Evolutionary conservation across 805 yeast species (phyloP), one percentile per base, ranked within the genome.

Genomic region (Cyberlindnera mrakii): DNA sequence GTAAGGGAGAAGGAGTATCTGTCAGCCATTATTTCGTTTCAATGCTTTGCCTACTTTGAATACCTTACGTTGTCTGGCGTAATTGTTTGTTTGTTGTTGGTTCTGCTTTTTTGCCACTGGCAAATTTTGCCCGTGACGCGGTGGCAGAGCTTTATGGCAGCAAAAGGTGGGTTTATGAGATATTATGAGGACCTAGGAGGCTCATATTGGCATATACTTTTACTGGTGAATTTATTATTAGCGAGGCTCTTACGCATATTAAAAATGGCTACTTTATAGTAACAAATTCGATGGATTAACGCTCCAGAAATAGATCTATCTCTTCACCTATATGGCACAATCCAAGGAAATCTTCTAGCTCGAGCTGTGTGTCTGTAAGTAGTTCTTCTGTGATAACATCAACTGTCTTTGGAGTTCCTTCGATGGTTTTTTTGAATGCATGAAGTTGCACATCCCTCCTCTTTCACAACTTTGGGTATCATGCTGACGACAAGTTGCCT

Each of bases 1-100:
- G 99, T 93, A 49, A 93, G 76, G 19, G 99, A 93, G 63, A 93
- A 93, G 17, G 98, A 89, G 68, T 93, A 93, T 75, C 99, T 81
- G 66, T 93, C 99, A 47, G 99, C 96, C 98, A 93, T 93, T 9
- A 2, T 37, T 27, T 13, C n/a, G 18, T 35, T 5, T 18, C 11
- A 18, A 6, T 23, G 27, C 13, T 37, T 18, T 29, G 16, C 32
- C 32, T 36, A 14, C 16, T 11, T 29, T 23, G 27, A 10, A 3
- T 37, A 18, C 32, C 23, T 16, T 4, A 13, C 6, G 17, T 33
- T 17, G 35, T 15, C 25, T 33, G 3, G 14, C 5, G 10, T 15
- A n/a, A n/a, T n/a, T n/a, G n/a, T 33, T 4, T 16, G 23, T 15
- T 18, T 25, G 9, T 35, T 39, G 27, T 37, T 30, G 27, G 13